Base-by-base conservation (phyloP, 2,329 filamentous ascomycete genomes). In the Scedosporium aurantiacum region DNA sequence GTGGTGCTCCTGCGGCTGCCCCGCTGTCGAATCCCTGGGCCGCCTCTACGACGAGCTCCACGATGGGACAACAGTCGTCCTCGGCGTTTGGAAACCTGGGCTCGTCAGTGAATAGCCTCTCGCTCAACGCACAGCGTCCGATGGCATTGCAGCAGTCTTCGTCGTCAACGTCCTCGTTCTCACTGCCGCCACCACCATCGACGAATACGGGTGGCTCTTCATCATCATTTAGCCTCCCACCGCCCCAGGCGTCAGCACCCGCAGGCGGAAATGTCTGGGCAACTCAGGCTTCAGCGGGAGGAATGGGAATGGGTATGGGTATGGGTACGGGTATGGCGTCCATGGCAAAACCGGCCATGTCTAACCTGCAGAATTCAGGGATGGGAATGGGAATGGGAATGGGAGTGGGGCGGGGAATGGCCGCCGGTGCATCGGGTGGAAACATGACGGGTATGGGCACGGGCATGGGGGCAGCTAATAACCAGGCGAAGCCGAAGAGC, bases 111-210 rank as follows among this genome's bases (percentile, higher is more conserved):
- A 73, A 75, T 10, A 78, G 67, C 61, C 72, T 84, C 69, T 78
- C 76, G 1, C 71, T 84, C 57, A 74, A 74, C 60, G 77, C 79
- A 62, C 69, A 73, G 56, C 72, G 75, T 60, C 75, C 56, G 25
- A 55, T 57, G 23, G 60, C 6, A 5, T 74, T 1, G 62, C 69
- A 12, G 65, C 77, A 61, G 61, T 69, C 63, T 25, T 67, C 70
- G 41, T 71, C 73, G 60, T 64, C 45, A 52, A 69, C 63, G 23
- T 67, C 70, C 41, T 71, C 73, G 0, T 86, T 86, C 68, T 84
- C 83, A 1, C 72, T 86, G 16, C 76, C 83, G 5, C 82, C 83
- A 3, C 82, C 83, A 1, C 78, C 83, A 10, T 68, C 73, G 14
- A 45, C 6, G 10, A 65, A 64, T 27, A 61, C 65, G 8, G 65